Evolutionary conservation across 2,329 filamentous ascomycete genomes (phyloP).

Genomic region (Xylariaceae sp.): DNA sequence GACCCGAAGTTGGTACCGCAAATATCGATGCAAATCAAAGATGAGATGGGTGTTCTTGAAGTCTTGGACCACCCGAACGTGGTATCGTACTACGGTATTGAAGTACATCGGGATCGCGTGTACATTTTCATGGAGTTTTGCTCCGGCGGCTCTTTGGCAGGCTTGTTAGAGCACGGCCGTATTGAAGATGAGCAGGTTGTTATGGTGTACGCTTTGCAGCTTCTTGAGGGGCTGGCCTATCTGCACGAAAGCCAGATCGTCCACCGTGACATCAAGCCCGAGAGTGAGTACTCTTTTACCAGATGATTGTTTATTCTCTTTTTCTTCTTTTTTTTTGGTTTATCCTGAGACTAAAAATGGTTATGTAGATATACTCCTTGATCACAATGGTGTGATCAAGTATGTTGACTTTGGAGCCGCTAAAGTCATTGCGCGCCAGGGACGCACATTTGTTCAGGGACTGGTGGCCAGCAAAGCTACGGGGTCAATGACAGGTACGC

Average conservation of each 20-base stretch:
- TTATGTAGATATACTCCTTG: conserved; percentile 75
- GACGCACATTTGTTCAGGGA: conserved; percentile 72
- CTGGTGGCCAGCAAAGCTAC: conserved; percentile 61
- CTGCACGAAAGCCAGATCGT: conserved; percentile 88
- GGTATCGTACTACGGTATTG: conserved; percentile 95
- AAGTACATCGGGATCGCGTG: conserved; percentile 97
- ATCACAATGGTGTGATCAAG: conserved; percentile 97
- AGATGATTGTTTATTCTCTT: conserved; percentile 10
- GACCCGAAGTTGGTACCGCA: conserved; percentile 94
- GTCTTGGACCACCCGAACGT: conserved; percentile 96
- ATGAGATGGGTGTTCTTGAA: conserved; percentile 95
- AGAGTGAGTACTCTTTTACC: conserved; percentile 58
- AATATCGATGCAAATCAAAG: conserved; percentile 87
- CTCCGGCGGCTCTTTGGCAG: conserved; percentile 86
- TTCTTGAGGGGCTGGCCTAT: conserved; percentile 90
- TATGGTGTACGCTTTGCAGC: conserved; percentile 91
- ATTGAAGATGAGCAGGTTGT: conserved; percentile 98
- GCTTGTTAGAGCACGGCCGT: conserved; percentile 84
- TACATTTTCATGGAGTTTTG: conserved; percentile 99
- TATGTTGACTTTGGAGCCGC: conserved; percentile 98
- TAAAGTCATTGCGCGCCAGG: conserved; percentile 92
- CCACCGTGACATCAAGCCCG: conserved; percentile 96
- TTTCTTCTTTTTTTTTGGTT: neutral
- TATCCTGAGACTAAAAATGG: conserved; percentile 23
- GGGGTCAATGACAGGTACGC: conserved; percentile 93